phyloP scores from a whole-genome alignment of 345 rosid genomes.

The Ceriops tagal region DNA sequence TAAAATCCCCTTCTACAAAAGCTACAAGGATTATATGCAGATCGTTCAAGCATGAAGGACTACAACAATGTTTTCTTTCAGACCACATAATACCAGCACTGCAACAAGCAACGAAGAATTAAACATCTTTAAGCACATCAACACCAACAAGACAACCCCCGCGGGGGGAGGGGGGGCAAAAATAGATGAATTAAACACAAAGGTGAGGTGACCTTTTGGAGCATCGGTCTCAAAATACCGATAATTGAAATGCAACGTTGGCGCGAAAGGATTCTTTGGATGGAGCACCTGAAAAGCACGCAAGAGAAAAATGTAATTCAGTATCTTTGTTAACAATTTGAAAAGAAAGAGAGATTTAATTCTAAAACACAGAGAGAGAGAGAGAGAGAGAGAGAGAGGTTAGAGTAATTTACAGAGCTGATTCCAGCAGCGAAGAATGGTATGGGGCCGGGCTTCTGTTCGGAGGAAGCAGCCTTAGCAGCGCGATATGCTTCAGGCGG shows the following conservation, averaged over 20 bases:
- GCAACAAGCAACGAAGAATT: too few relatives aligned
- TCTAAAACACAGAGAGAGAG: slow-evolving; percentile 1
- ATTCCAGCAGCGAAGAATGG: slow-evolving; percentile 97
- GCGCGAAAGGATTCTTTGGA: slow-evolving; percentile 93
- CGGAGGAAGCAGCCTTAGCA: slow-evolving; percentile 63
- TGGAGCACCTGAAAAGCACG: slow-evolving; percentile 52
- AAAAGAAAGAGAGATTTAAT: neutral
- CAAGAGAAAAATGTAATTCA: neutral
- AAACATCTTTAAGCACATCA: too few relatives aligned
- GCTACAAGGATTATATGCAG: too few relatives aligned
- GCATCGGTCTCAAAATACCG: slow-evolving; percentile 83
- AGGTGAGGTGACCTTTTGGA: slow-evolving; percentile 54
- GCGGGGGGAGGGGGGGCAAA: neutral
- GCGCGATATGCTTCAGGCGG: slow-evolving; percentile 99
- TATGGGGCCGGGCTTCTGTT: slow-evolving; percentile 73
- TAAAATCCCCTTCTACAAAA: too few relatives aligned
- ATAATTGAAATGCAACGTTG: slow-evolving; percentile 81
- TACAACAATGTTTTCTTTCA: too few relatives aligned
- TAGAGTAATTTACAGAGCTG: slow-evolving; percentile 58
- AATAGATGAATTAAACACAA: neutral
- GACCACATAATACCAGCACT: too few relatives aligned
- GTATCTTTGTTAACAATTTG: neutral
- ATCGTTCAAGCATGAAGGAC: too few relatives aligned
- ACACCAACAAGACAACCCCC: too few relatives aligned
- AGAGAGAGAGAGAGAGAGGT: neutral